Base-by-base conservation (phyloP, 345 rosid genomes). In the Linum tenue region DNA sequence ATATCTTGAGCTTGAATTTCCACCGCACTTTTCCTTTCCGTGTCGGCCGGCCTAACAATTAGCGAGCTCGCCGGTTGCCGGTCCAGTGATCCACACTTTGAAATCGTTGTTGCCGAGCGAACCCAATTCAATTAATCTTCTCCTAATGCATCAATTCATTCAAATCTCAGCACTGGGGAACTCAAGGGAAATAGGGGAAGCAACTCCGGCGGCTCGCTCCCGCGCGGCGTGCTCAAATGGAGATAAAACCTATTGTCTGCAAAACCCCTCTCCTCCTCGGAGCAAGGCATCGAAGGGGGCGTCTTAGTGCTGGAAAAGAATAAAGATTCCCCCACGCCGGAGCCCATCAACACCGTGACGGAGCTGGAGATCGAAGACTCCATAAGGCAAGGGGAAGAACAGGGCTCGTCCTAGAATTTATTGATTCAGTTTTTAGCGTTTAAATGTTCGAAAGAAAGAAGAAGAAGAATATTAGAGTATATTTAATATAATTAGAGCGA, bases 331-430 rank as follows among this genome's bases (percentile, higher is more conserved):
- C 73, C 65, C 3, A 72, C 67, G 0, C 53, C 10, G 53, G 53
- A 48, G 12, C 14, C 11, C 10, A 48, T 48, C 53, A 74, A 73
- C 2, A 82, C 82, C 4, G 85, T 81, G 44, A 76, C 81, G 0
- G 82, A 81, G 51, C 84, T 81, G 5, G 67, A 70, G 44, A 70
- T 5, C 22, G 70, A 66, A 0, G 84, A 80, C 36, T 73, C 61
- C 8, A 61, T 3, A 4, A 50, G 67, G 8, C 53, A 42, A 5
- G 64, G 63, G 14, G 64, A 53, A 57, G 31, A 57, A 12, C 31
- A 35, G 14, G 53, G 53, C 53, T 11, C 12, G 8, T 15, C 53
- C 8, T 11, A 16, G 4, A 70, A 44, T 57, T 65, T 35, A 5
- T 42, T 42, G 9, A 5, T 42, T 15, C 56, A 65, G 44, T n/a